Evolutionary conservation across 345 rosid genomes (phyloP), one percentile per base, ranked within the genome.

Genomic region (Aegle marmelos): DNA sequence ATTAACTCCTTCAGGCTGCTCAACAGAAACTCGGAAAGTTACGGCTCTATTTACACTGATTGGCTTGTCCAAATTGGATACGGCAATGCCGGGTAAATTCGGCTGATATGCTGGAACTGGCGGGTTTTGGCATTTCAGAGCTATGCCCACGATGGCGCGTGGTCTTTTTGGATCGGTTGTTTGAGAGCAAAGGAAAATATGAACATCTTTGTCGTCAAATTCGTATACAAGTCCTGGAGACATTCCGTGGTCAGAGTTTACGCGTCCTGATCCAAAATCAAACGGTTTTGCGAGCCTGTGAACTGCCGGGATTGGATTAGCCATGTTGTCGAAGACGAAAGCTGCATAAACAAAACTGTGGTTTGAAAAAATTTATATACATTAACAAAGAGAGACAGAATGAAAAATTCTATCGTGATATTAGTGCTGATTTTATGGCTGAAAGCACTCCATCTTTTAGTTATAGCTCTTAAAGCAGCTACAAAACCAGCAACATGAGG

Each of bases 401-500:
- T 11, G 10, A 41, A 10, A 10, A 4, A 11, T 41, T 41, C 50
- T 41, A 0, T 0, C 0, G 50, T 45, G 17, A 45, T 45, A 75
- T 80, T 17, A 75, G 31, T 24, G 82, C 79, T 4, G 82, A 80
- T 59, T 62, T 69, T n/a, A 80, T 80, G 1, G 79, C 82, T 0
- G 82, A 58, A 41, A 70, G n/a, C 70, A 62, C 82, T 69, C 79
- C 82, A 69, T 17, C 57, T 60, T 41, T 59, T 71, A 56, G 75
- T 71, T 14, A 61, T 6, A 7, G 79, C 68, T 62, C 53, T 50
- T 33, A 80, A 19, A 34, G 53, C 53, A 36, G 8, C 27, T 17
- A 48, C 79, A 8, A 80, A 27, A 36, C 82, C 79, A 1, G 82
- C 39, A 48, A 75, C 82, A 36, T 80, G 82, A 67, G 78, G 82